Base-by-base conservation (phyloP, 257 asterid genomes). In the Primulina eburnea region DNA sequence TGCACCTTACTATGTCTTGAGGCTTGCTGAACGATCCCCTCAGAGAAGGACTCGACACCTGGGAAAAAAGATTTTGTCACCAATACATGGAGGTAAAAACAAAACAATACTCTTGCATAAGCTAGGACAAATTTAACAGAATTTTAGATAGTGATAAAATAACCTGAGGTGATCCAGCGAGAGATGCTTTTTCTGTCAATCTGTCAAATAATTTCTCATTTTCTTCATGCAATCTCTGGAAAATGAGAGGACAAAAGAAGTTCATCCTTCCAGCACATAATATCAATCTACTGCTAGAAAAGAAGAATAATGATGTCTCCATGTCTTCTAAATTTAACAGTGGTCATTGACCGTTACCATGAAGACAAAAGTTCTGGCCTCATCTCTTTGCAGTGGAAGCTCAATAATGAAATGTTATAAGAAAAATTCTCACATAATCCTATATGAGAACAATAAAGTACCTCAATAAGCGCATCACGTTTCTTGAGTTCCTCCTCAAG, bases 401-500 rank as follows among this genome's bases (percentile, higher is more conserved):
- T 65, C 32, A 34, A 62, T n/a, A 21, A 67, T 73, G 24, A 14
- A 68, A 53, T 60, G 64, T 35, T 47, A 37, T 71, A 20, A 26
- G 61, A 70, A 60, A 34, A 50, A 60, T 38, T 61, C 38, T 68
- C 8, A 53, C 21, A 30, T 73, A 40, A 62, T n/a, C 35, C 34
- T 56, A 55, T 47, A 69, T 70, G 35, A 32, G 56, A 47, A 47
- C 18, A 34, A n/a, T 38, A 47, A 65, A 72, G 60, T 77, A 93
- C 99, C 99, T 93, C 99, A 78, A 93, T 93, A 79, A 93, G 96
- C 72, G 96, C 82, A 81, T 93, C 99, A 72, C 97, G 87, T 76
- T 93, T 93, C 82, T 84, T 77, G 83, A 93, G 95, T 84, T 93
- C 99, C 75, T 93, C 96, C 86, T 93, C 99, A 60, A 90, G 97